phyloP scores from a whole-genome alignment of 345 rosid genomes.

The Bruguiera parviflora region DNA sequence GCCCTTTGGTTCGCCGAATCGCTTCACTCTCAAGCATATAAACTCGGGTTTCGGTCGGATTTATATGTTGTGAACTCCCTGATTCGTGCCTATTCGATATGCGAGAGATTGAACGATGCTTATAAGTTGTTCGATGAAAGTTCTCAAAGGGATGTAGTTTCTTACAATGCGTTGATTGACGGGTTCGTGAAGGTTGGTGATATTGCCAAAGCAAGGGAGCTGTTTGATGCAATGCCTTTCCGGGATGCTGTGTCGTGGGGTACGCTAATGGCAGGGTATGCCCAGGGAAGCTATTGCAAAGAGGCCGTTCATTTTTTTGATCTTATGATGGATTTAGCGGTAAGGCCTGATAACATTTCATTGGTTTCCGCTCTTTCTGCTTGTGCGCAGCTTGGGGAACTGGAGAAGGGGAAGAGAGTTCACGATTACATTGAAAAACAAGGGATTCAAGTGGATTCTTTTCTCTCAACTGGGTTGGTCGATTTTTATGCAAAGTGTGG shows the following conservation, averaged over 20 bases:
- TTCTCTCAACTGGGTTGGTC: constrained; percentile 61
- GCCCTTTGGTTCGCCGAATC: constrained; percentile 23
- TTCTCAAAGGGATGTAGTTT: constrained; percentile 49
- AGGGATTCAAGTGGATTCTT: constrained; percentile 43
- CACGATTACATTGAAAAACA: constrained; percentile 37
- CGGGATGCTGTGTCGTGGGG: constrained; percentile 71
- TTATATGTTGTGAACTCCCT: constrained; percentile 52
- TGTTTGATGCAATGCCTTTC: constrained; percentile 56
- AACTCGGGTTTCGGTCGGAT: constrained; percentile 52
- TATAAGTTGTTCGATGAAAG: constrained; percentile 47
- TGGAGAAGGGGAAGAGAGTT: constrained; percentile 50
- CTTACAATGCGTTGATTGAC: constrained; percentile 57
- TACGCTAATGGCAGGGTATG: constrained; percentile 60
- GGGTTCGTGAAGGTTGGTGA: constrained; percentile 55
- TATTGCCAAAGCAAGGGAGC: constrained; percentile 36
- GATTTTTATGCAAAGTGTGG: constrained; percentile 72
- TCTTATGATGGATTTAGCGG: constrained; percentile 38
- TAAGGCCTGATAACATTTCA: constrained; percentile 50
- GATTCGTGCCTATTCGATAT: constrained; percentile 28
- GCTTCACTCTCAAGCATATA: constrained; percentile 50
- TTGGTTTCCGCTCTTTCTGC: constrained; percentile 80
- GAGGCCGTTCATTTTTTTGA: constrained; percentile 50
- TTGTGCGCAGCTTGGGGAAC: constrained; percentile 60
- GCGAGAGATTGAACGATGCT: constrained; percentile 26
- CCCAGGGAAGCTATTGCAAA: constrained; percentile 32